Evolutionary conservation across 139 green algal species (phyloP), one percentile per base, ranked within the genome.

Genomic region (Chlamydomonas incerta): DNA sequence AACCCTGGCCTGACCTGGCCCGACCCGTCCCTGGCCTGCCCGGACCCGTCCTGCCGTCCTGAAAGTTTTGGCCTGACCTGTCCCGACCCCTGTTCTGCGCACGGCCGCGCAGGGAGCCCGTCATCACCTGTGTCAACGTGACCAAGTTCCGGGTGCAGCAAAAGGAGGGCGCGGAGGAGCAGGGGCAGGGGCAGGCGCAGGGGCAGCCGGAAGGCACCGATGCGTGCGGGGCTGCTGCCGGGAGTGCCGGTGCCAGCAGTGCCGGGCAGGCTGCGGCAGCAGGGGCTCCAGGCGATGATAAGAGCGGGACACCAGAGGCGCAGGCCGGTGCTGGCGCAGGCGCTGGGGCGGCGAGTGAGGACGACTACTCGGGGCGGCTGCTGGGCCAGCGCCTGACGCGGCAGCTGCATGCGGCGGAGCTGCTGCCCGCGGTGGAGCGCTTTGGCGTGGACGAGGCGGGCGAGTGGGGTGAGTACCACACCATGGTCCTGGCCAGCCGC

Each of bases 381-480:
- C 71, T 87, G 20, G 81, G 81, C 8, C 37, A 33, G 3, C 5
- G 2, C 1, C 57, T 87, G 0, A 46, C 52, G 47, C 58, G 67
- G 1, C 24, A 21, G 31, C n/a, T 82, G 46, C 46, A 76, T 26
- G 2, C 13, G 21, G 33, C 37, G 26, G 46, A 79, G 31, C 46
- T 88, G 82, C 24, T 72, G 47, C 72, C 82, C 14, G 82, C 73
- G 6, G 17, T 24, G 11, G 6, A 28, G 33, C 2, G 14, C 60
- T 77, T 55, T 33, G 82, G 82, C 24, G 47, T 88, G 26, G 82
- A 88, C 47, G 82, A 83, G 72, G 75, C 58, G n/a, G 82, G 82
- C 0, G 82, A 88, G 82, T 52, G 28, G 62, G 82, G 82, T 1
- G 82, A 88, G 72, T 88, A 71, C 50, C 82, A 88, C 63, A 83